Base-by-base conservation (phyloP, 768 basidiomycete species). In the Pisolithus tinctorius region DNA sequence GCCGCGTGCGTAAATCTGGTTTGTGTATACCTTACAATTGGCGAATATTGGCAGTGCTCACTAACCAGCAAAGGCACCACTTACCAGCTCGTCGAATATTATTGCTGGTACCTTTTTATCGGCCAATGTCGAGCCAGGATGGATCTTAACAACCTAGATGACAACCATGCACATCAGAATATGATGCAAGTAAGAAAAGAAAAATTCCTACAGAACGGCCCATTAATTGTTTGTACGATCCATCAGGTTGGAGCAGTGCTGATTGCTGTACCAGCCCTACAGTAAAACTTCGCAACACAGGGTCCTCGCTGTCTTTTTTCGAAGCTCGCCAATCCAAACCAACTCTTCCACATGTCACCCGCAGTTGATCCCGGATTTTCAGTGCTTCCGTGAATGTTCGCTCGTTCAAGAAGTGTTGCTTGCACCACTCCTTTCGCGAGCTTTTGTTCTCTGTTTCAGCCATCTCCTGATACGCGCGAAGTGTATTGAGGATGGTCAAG, bases 71-170 rank as follows among this genome's bases (percentile, higher is more conserved):
- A 17, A 2, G 42, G 31, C 1, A 52, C 39, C 3, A 72, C 86
- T 61, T 55, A 96, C 95, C 63, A 99, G 70, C 63, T 99, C 96
- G 64, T 95, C 87, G 63, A 89, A 99, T 36, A 99, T 78, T 55
- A 99, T 92, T 5, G 86, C 91, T 0, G 84, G 83, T 0, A 84
- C 80, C 63, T 88, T 90, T 62, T 88, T 91, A 57, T 87, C 84
- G 58, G 78, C 80, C 59, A 98, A 63, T 3, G 81, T 77, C 29
- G 94, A 97, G 29, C 87, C 80, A 0, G 95, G 96, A 62, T 98
- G 93, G 20, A 99, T 88, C 65, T 94, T 95, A 51, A 98, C 76
- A 23, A 78, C 66, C 90, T 76, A 56, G 26, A 30, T 34, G 9
- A 27, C 13, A 26, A 16, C 20, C 43, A 55, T 1, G 43, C 23